Base-by-base conservation (phyloP, 106 monocot genomes). In the Vanilla planifolia region DNA sequence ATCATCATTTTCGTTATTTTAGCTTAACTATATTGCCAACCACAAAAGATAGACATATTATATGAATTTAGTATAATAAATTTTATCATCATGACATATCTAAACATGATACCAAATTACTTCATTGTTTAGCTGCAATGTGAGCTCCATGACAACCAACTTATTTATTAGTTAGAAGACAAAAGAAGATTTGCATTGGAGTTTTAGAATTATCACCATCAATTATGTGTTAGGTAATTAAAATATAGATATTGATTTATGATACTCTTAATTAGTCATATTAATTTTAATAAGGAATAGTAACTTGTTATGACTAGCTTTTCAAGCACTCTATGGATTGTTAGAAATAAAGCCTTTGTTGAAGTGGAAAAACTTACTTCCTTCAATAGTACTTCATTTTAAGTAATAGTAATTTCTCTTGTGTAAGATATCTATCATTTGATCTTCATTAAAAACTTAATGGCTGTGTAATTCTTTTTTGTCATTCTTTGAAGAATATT, bases 271-370 rank as follows among this genome's bases (percentile, higher is more conserved):
- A 25, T 27, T 46, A 27, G 26, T 37, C 34, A n/a, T 62, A 22
- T 26, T 44, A 59, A 19, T 36, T 19, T 1, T 16, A 20, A 6
- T 42, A 50, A 50, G 11, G 17, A 51, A 13, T 27, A 51, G 8
- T 17, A 46, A 26, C 25, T 27, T 15, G 6, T 63, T 25, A 4
- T 73, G 35, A 61, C 61, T 39, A 98, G 96, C 64, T 98, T 91
- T 84, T 85, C 96, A 62, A 98, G 96, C 75, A 70, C 76, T 52
- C 91, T 91, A 25, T 98, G 91, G 96, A 72, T 87, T 40, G 71
- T 59, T 24, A 70, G 69, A 48, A 87, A 80, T 62, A 81, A 80
- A 72, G 63, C 34, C 33, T 48, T 29, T 19, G 42, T 50, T 61
- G 74, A 76, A 71, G 46, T 68, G 11, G 86, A 83, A 51, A 55